A percentile compares a stretch with the other conserved stretches of the same genome.
These are phyloP conservation scores for Blastobotrys serpentis DNA, from an alignment of 1,139 yeast genomes.

Conservation along the genomic window DNA sequence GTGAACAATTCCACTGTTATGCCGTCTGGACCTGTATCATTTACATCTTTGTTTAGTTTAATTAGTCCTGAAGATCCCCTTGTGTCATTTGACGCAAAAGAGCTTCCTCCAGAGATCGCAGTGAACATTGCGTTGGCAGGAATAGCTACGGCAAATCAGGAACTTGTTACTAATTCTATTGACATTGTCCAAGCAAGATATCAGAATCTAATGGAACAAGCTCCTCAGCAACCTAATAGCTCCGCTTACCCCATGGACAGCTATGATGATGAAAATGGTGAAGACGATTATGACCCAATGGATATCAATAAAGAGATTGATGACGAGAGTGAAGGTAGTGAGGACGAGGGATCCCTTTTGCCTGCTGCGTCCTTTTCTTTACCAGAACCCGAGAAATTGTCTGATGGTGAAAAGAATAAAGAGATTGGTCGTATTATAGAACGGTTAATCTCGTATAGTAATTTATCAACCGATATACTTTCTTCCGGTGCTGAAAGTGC, in stretches of 20 bases:
- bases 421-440: slow-evolving; percentile 31
- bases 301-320: slow-evolving; percentile 23
- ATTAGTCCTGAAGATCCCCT: slow-evolving; percentile 61
- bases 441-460: slow-evolving; percentile 33
- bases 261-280: slow-evolving; percentile 23
- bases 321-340: slow-evolving; percentile 22
- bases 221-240: slow-evolving; percentile 21
- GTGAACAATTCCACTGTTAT: slow-evolving; percentile 29
- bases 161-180: slow-evolving; percentile 62
- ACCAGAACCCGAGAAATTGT: slow-evolving; percentile 50
- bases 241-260: slow-evolving; percentile 28
- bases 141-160: slow-evolving; percentile 52
- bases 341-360: slow-evolving; percentile 22
- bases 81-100: slow-evolving; percentile 65
- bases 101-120: slow-evolving; percentile 63
- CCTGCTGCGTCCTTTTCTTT: slow-evolving; percentile 48
- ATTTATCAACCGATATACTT: slow-evolving; percentile 19
- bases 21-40: slow-evolving; percentile 37
- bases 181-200: slow-evolving; percentile 67
- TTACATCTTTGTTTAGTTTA: slow-evolving; percentile 51
- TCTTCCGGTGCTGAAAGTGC: slow-evolving; percentile 27
- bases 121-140: slow-evolving; percentile 66
- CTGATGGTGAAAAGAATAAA: slow-evolving; percentile 27
- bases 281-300: slow-evolving; percentile 20
- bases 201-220: slow-evolving; percentile 40